Percentiles rank a stretch among this genome's conserved stretches.
Conservation (phyloP, 2,329 filamentous ascomycete species). For the Pestalotiopsis sp. region DNA sequence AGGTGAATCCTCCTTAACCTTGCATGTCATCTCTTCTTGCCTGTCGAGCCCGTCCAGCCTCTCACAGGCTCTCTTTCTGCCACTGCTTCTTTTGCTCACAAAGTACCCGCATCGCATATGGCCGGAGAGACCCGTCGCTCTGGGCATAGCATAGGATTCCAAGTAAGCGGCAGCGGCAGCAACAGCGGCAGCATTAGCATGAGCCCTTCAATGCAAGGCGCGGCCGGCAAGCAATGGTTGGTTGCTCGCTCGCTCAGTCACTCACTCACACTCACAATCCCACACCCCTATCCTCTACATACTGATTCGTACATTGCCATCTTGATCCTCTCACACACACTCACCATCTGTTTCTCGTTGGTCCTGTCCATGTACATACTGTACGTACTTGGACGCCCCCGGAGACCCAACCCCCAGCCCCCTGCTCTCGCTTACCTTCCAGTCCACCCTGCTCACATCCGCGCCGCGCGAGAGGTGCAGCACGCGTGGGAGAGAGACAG, state of each 20-base stretch:
- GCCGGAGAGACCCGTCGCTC: no score
- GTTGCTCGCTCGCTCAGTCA: no score
- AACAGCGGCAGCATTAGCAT: background rate
- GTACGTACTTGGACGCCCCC: background rate
- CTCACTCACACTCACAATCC: background rate
- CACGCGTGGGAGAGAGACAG: conserved; percentile 3
- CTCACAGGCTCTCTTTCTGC: background rate
- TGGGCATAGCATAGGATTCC: no score
- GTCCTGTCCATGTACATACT: background rate
- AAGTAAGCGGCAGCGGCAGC: background rate
- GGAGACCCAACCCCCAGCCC: background rate
- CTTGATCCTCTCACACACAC: background rate
- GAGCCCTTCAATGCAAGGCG: conserved; percentile 1
- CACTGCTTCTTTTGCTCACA: background rate
- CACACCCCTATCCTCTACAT: background rate
- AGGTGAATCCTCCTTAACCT: conserved; percentile 12
- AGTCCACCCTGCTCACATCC: background rate
- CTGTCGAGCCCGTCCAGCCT: no score
- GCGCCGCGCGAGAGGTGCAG: background rate
- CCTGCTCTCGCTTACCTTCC: background rate
- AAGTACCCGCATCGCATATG: background rate
- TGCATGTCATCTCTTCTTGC: conserved; percentile 3
- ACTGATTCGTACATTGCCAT: no score
- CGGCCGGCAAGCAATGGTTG: background rate
- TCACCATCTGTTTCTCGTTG: background rate